These are phyloP conservation scores for Mariannaea sp. DNA, from an alignment of 2,329 filamentous ascomycete species.

Conservation along the genomic window DNA sequence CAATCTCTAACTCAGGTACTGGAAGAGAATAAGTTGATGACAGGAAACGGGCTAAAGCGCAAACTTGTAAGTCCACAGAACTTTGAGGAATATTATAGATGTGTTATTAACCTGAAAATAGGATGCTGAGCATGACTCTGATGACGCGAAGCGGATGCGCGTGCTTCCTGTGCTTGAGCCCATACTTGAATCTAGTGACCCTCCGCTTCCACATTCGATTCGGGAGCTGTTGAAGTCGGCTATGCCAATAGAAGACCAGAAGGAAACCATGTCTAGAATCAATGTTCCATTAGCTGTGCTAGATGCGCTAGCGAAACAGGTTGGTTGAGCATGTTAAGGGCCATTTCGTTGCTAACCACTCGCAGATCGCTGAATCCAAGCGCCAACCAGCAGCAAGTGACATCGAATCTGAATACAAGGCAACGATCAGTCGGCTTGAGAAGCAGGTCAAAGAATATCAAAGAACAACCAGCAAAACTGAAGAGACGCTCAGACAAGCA, in stretches of 20 bases:
- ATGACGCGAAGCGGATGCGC: constrained; percentile 41
- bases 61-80: constrained; percentile 48
- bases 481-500: constrained; percentile 54
- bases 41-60: constrained; percentile 50
- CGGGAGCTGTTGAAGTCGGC: constrained; percentile 38
- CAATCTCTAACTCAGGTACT: constrained; percentile 43
- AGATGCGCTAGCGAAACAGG: constrained; percentile 47
- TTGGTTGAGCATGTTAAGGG: constrained; percentile 27
- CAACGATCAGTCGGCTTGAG: constrained; percentile 51
- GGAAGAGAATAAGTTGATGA: constrained; percentile 20
- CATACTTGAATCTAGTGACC: constrained; percentile 32
- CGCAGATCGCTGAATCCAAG: constrained; percentile 40
- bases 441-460: constrained; percentile 52
- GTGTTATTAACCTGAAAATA: constrained; percentile 6
- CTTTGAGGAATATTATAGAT: background rate
- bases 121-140: constrained; percentile 41
- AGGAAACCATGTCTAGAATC: constrained; percentile 30
- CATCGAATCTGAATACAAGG: constrained; percentile 45
- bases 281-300: constrained; percentile 43
- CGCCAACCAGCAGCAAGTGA: constrained; percentile 36
- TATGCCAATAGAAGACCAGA: constrained; percentile 14
- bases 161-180: constrained; percentile 30
- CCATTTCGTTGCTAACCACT: constrained; percentile 23
- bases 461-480: constrained; percentile 50
- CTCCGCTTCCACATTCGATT: constrained; percentile 42